Conservation (phyloP, 2,329 filamentous ascomycete species). For the Zasmidium cellare region DNA sequence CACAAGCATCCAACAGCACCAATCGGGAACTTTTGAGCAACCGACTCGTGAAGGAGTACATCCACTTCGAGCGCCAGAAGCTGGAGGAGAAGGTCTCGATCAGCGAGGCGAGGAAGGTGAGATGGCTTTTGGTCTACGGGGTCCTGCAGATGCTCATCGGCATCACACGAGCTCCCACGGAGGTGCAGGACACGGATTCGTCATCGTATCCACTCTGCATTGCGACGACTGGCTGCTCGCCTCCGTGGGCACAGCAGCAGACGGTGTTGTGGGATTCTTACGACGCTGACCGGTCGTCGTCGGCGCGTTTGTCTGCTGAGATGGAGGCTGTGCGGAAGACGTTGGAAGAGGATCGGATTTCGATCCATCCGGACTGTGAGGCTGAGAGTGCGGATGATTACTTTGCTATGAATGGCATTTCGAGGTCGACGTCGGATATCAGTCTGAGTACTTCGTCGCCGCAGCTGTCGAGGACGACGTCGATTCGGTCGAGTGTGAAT, state of each 20-base stretch:
- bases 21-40: conserved; percentile 40
- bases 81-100: conserved; percentile 60
- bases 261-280: background rate
- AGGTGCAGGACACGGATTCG: conserved; percentile 59
- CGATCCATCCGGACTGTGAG: conserved; percentile 50
- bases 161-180: conserved; percentile 59
- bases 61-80: conserved; percentile 65
- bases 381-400: conserved; percentile 40
- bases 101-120: conserved; percentile 70
- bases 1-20: conserved; percentile 49
- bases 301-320: conserved; percentile 4
- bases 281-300: background rate
- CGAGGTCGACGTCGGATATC: conserved; percentile 18
- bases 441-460: conserved; percentile 18
- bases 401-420: conserved; percentile 30
- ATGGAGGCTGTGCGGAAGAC: conserved; percentile 14
- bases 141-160: conserved; percentile 70
- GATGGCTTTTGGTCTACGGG: conserved; percentile 76
- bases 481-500: conserved; percentile 38
- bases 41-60: conserved; percentile 66
- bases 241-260: conserved; percentile 37
- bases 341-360: conserved; percentile 25
- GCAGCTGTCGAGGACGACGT: conserved; percentile 34
- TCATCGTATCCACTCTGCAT: conserved; percentile 62
- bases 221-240: conserved; percentile 39